These are phyloP conservation scores for Cucurbita maxima DNA, from an alignment of 306 rosid species.

Conservation along the genomic window DNA sequence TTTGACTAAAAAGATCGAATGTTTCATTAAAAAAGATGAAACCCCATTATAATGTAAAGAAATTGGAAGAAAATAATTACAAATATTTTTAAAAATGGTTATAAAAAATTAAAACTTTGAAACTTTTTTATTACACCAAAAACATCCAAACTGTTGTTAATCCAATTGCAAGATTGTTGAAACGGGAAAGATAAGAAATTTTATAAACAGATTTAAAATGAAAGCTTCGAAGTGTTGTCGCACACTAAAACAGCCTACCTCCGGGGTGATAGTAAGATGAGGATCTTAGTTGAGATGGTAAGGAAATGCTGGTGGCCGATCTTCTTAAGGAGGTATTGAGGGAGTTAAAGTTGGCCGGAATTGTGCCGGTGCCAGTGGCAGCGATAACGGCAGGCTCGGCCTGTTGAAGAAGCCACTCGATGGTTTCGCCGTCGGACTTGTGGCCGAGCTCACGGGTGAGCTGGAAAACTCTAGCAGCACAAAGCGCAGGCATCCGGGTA, in stretches of 20 bases:
- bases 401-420: constrained; percentile 12
- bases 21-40: too few species aligned
- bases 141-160: neutral
- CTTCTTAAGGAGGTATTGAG: constrained; percentile 2
- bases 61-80: too few species aligned
- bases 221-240: too few species aligned
- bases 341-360: constrained; percentile 2
- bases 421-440: constrained; percentile 10
- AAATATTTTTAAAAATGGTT: too few species aligned
- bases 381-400: constrained; percentile 8
- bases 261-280: neutral
- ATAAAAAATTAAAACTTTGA: too few species aligned
- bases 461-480: constrained; percentile 11
- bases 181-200: neutral
- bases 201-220: too few species aligned
- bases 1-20: too few species aligned
- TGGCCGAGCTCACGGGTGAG: constrained; percentile 10
- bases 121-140: neutral
- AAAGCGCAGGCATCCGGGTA: constrained; percentile 10
- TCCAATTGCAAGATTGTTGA: neutral
- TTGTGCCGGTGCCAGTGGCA: constrained; percentile 3
- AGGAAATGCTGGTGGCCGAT: neutral
- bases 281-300: constrained; percentile 5
- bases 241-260: neutral
- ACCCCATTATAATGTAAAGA: too few species aligned